Evolutionary conservation across 495 filamentous ascomycete species (phyloP), one percentile per base, ranked within the genome.

Genomic region (Massariosphaeria phaeospora): DNA sequence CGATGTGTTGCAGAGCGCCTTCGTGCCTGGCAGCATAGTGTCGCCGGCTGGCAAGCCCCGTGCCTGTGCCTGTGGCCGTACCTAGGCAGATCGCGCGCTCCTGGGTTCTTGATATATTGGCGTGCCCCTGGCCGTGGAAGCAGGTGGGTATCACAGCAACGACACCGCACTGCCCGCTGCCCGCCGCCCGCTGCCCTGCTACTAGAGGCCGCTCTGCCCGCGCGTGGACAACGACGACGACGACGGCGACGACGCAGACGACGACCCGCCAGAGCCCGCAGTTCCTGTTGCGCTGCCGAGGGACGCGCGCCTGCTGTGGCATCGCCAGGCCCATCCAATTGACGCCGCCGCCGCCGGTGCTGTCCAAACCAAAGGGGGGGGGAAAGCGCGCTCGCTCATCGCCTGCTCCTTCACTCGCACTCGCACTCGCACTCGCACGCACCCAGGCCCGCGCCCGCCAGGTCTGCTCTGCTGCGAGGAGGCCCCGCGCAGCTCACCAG

Each of bases 21-120:
- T 55, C 46, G 59, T 62, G 55, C 59, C 59, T 62, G 59, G 59
- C 59, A 58, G 59, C 59, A 53, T 33, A 53, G 38, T 53, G n/a
- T 54, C 43, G 44, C 54, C 52, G 21, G 10, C 25, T 31, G 29
- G 48, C 51, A 55, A 56, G 52, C 51, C 29, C 52, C 46, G 48
- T 53, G 52, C 52, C 56, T 61, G n/a, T 23, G 44, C 35, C 35
- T 18, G 7, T 18, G 5, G 35, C 35, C 20, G 35, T n/a, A n/a
- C n/a, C n/a, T n/a, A n/a, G n/a, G n/a, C n/a, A n/a, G n/a, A n/a
- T n/a, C n/a, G n/a, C n/a, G n/a, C n/a, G n/a, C 54, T 48, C 27
- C 29, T 47, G 38, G 42, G 41, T 53, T 42, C 45, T 54, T 62
- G 53, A 62, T 62, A 62, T 62, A 62, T 62, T 54, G 59, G 58